Percentiles rank a stretch among this genome's conserved stretches.
These are phyloP conservation scores for Cymbopogon flexuosus DNA, from an alignment of 202 grass and related monocot species.

Conservation along the genomic window DNA sequence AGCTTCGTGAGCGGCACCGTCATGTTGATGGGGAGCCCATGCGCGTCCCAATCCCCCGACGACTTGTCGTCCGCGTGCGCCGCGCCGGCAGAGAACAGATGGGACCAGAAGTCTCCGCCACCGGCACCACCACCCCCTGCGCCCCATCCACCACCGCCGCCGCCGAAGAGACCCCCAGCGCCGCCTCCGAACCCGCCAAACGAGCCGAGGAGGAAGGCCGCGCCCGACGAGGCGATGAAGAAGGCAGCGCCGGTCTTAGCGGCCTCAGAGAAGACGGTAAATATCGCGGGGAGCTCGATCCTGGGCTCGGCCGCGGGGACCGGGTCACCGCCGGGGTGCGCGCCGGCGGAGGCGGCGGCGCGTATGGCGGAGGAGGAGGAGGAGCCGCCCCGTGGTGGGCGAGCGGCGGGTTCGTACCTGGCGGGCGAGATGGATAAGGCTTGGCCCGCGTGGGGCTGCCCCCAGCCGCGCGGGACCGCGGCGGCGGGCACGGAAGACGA, in stretches of 20 bases:
- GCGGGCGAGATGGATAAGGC: constrained; percentile 28
- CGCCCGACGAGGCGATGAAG: constrained; percentile 49
- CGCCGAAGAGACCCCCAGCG: constrained; percentile 31
- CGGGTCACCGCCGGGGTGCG: constrained; percentile 26
- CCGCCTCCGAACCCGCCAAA: constrained; percentile 50
- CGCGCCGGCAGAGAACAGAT: constrained; percentile 47
- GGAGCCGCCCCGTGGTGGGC: background rate
- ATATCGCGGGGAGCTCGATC: constrained; percentile 25
- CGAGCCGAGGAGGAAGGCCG: constrained; percentile 39
- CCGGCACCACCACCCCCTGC: constrained; percentile 39
- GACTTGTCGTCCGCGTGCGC: constrained; percentile 64
- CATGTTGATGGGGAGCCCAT: constrained; percentile 74
- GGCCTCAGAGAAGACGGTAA: constrained; percentile 26
- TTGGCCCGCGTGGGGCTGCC: background rate
- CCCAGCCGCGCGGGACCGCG: constrained; percentile 13
- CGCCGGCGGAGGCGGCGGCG: constrained; percentile 23
- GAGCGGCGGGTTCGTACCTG: constrained; percentile 21
- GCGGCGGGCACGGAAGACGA: constrained; percentile 27
- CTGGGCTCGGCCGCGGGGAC: constrained; percentile 29
- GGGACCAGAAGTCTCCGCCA: constrained; percentile 64
- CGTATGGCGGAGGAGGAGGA: constrained; percentile 7
- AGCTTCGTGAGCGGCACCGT: constrained; percentile 71
- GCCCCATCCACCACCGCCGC: constrained; percentile 39
- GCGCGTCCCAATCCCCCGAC: constrained; percentile 67
- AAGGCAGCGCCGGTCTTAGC: constrained; percentile 42